phyloP scores from a whole-genome alignment of 1,139 yeast genomes.

The Insectozyma bohioensis region DNA sequence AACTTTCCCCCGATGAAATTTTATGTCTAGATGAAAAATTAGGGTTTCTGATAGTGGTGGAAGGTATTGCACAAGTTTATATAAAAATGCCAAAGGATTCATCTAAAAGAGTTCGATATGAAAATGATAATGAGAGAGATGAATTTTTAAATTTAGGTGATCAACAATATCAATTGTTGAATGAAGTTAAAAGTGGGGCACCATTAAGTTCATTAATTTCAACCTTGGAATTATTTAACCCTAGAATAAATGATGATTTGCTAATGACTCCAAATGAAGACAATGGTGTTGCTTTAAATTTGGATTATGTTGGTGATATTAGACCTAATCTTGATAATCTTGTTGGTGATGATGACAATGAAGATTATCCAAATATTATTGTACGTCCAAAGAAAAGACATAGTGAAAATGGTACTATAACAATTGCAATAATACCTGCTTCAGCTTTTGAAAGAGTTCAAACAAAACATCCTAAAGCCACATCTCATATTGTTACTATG shows the following conservation, averaged over 20 bases:
- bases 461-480: constrained; percentile 77
- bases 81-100: constrained; percentile 43
- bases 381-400: constrained; percentile 13
- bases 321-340: not conserved
- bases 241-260: constrained; percentile 8
- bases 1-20: constrained; percentile 74
- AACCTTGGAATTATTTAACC: constrained; percentile 61
- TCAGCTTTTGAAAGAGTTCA: constrained; percentile 77
- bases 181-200: constrained; percentile 81
- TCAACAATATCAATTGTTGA: constrained; percentile 66
- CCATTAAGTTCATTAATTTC: constrained; percentile 83
- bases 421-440: constrained; percentile 89
- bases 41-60: constrained; percentile 94
- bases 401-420: constrained; percentile 22
- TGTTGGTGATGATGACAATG: constrained; percentile 1
- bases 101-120: constrained; percentile 18
- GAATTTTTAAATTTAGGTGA: constrained; percentile 47
- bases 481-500: constrained; percentile 93
- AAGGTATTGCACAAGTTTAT: constrained; percentile 82
- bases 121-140: constrained; percentile 33
- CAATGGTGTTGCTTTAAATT: constrained; percentile 10
- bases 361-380: constrained; percentile 14
- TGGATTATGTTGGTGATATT: constrained; percentile 7
- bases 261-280: constrained; percentile 11
- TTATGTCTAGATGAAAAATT: constrained; percentile 68